These are phyloP conservation scores for Mycena kentingensis DNA, from an alignment of 768 basidiomycete species.

Conservation along the genomic window DNA sequence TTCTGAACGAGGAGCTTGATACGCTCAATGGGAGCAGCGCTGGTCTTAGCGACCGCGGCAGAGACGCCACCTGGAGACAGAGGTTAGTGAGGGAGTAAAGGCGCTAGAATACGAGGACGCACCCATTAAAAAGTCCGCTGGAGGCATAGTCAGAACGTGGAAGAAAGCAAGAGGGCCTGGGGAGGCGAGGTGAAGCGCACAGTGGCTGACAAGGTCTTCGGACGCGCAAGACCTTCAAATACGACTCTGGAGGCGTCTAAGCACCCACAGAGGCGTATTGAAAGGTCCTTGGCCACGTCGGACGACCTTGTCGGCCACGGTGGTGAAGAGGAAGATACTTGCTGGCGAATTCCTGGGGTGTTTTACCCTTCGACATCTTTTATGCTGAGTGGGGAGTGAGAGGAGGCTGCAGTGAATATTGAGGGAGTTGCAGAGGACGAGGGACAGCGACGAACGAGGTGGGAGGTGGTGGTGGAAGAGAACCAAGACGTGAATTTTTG, in stretches of 20 bases:
- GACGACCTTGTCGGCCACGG: too few relatives aligned
- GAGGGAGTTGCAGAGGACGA: too few relatives aligned
- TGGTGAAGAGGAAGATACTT: conserved; percentile 32
- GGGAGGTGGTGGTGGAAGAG: too few relatives aligned
- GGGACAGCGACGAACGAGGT: neutral
- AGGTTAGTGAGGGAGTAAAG: conserved; percentile 23
- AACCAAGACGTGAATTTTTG: too few relatives aligned
- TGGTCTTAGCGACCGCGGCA: conserved; percentile 93
- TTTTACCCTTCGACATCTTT: conserved; percentile 91
- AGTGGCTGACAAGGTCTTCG: too few relatives aligned
- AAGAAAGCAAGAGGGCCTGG: conserved; percentile 23
- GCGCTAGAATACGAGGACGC: conserved; percentile 38
- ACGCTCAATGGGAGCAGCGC: conserved; percentile 99
- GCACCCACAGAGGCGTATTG: too few relatives aligned
- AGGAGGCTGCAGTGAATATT: conserved; percentile 44
- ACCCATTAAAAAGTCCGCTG: conserved; percentile 95
- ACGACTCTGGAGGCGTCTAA: too few relatives aligned
- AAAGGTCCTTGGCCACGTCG: too few relatives aligned
- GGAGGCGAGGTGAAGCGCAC: conserved; percentile 6
- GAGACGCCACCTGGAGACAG: too few relatives aligned
- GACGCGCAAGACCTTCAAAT: too few relatives aligned
- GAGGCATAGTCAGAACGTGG: conserved; percentile 24
- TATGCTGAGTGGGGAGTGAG: conserved; percentile 62
- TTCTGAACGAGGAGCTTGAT: conserved; percentile 99
- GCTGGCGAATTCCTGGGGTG: conserved; percentile 90